A percentile compares a stretch with the other conserved stretches of the same genome.
Conservation (phyloP, 2,329 filamentous ascomycete genomes). For the Harringtonia aguacate region DNA sequence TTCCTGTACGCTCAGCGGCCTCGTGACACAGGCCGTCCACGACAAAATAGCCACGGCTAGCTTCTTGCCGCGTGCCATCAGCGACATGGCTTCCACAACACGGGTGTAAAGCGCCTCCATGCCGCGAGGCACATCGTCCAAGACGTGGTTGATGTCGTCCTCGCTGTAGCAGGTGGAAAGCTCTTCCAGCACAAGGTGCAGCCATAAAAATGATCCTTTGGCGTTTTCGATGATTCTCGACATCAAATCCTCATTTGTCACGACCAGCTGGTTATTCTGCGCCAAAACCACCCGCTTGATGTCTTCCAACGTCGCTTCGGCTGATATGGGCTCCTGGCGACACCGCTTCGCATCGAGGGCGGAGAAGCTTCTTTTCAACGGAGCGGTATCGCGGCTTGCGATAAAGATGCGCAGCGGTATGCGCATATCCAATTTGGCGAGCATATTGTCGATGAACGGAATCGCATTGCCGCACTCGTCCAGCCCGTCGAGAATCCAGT, state of each 20-base stretch:
- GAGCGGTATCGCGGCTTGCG: conserved; percentile 11
- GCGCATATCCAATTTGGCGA: conserved; percentile 10
- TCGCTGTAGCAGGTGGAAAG: conserved; percentile 17
- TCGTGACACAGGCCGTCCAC: conserved; percentile 23
- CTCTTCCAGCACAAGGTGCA: conserved; percentile 21
- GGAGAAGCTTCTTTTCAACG: neutral
- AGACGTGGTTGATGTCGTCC: conserved; percentile 6
- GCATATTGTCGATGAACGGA: conserved; percentile 13
- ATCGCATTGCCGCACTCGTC: conserved; percentile 19
- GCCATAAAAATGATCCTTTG: conserved; percentile 26
- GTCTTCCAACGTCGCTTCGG: conserved; percentile 13
- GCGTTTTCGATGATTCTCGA: conserved; percentile 23
- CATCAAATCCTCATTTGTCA: conserved; percentile 13
- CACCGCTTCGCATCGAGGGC: neutral
- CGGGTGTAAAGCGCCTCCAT: conserved; percentile 24
- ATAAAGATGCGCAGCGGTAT: conserved; percentile 15
- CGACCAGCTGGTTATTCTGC: neutral
- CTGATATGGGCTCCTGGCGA: conserved; percentile 6
- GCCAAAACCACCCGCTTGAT: conserved; percentile 4
- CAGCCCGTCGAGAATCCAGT: conserved; percentile 23
- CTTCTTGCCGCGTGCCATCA: conserved; percentile 12
- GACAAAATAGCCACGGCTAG: conserved; percentile 24
- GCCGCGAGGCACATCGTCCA: conserved; percentile 21
- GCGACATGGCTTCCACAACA: conserved; percentile 20
- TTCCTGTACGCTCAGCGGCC: conserved; percentile 23